phyloP scores from a whole-genome alignment of 805 yeast species.

The Saccharomycopsis sp. region DNA sequence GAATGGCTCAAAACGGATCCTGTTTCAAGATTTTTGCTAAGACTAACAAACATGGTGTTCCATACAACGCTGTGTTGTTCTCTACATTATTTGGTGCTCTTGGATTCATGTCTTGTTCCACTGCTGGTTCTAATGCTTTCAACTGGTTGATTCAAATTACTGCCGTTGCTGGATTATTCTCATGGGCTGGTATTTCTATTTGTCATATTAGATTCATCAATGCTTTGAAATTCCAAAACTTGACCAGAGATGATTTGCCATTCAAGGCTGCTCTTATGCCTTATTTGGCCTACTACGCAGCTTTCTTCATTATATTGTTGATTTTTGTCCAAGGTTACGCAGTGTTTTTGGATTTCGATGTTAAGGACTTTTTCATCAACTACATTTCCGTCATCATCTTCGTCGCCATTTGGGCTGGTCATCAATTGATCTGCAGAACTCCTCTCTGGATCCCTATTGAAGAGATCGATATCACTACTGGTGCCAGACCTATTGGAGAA shows the following conservation, averaged over 20 bases:
- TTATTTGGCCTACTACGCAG: slow-evolving; percentile 55
- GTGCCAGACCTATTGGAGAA: slow-evolving; percentile 59
- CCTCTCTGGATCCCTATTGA: slow-evolving; percentile 42
- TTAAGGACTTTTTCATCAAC: slow-evolving; percentile 56
- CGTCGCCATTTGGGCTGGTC: slow-evolving; percentile 45
- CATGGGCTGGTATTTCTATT: slow-evolving; percentile 62
- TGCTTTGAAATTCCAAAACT: slow-evolving; percentile 54
- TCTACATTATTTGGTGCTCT: slow-evolving; percentile 59
- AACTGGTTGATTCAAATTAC: slow-evolving; percentile 69
- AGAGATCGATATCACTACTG: slow-evolving; percentile 65
- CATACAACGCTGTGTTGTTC: slow-evolving; percentile 42
- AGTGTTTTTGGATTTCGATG: slow-evolving; percentile 50
- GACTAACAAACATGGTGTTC: slow-evolving; percentile 68
- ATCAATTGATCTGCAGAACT: slow-evolving; percentile 47
- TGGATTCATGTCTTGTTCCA: slow-evolving; percentile 50
- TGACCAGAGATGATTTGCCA: slow-evolving; percentile 63
- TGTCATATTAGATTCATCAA: slow-evolving; percentile 67
- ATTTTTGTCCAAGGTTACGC: slow-evolving; percentile 68
- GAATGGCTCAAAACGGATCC: slow-evolving; percentile 43
- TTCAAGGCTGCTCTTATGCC: slow-evolving; percentile 73
- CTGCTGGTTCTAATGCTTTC: slow-evolving; percentile 48
- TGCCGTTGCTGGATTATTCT: slow-evolving; percentile 70
- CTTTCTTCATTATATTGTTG: slow-evolving; percentile 46
- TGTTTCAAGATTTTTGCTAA: slow-evolving; percentile 49
- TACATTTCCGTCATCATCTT: slow-evolving; percentile 65